Evolutionary conservation across 257 asterid genomes (phyloP), one percentile per base, ranked within the genome.

Genomic region (Oldenlandia corymbosa): DNA sequence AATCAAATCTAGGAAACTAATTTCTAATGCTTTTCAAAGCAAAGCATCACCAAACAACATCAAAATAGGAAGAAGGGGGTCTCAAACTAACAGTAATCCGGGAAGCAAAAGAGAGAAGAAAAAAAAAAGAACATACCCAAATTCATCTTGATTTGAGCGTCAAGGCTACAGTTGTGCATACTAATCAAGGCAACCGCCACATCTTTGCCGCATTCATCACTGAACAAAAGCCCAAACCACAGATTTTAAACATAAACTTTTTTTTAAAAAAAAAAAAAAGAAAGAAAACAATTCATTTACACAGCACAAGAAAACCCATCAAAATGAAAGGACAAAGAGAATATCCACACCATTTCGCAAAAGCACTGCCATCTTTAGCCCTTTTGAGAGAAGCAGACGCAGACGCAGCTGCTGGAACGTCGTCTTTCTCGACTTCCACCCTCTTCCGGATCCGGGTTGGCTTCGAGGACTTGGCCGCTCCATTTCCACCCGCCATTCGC

Each of bases 351-450:
- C 98, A 88, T 70, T 71, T 82, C 66, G 93, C 80, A 45, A 91
- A 91, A 52, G 96, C 98, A n/a, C 94, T 86, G 65, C 94, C 96
- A 21, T 91, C 81, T 68, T 69, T 88, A 37, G 98, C 98, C 7
- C 98, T 47, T 46, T 21, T 47, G 11, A 45, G 24, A 57, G 30
- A 28, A 21, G 24, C 21, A 43, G 30, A 28, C 14, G 37, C 16
- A 43, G 65, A 14, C 16, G 57, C 16, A 43, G 65, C 8, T 16
- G 57, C 0, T 17, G 53, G 5, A 37, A 21, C 17, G 17, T 59
- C 46, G 7, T 60, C 37, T 39, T 7, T 17, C 2, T 67, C 66
- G 13, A 26, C 59, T 20, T 58, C 65, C 21, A 57, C 65, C 55
- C 72, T 58, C 58, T 57, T 58, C 65, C 72, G 49, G 20, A 58